Evolutionary conservation across 139 green algal species (phyloP), one percentile per base, ranked within the genome.

Genomic region (Deuterostichococcus epilithicus): DNA sequence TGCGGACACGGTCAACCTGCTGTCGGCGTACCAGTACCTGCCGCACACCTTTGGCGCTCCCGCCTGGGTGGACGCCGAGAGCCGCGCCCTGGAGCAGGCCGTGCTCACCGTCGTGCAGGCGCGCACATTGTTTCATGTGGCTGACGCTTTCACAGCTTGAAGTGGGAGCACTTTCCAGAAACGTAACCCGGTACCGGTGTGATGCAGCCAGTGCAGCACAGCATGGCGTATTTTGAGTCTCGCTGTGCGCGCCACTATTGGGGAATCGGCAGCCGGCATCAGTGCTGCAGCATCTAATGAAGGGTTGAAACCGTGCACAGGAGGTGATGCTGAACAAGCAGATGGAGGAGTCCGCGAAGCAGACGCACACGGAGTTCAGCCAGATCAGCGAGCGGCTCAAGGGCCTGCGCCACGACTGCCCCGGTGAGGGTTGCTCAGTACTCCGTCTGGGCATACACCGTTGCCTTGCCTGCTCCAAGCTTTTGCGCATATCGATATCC

Each of bases 31-130:
- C 63, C 8, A 30, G 10, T 75, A 76, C 66, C 38, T 78, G 66
- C 78, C 78, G 30, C 72, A 75, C 25, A n/a, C 35, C 34, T 82
- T 78, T 20, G 38, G 34, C 5, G 35, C 42, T 13, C 26, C 30
- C 33, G 26, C 18, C 26, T 82, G 78, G 78, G 52, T 26, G 3
- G 5, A 26, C 8, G 34, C 65, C 38, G 72, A 78, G 28, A 30
- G n/a, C 23, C 47, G 5, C 33, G 28, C 25, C 5, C 72, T 82
- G 25, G 22, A 59, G 33, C 22, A 30, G 18, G 35, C 38, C 26
- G 35, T 78, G 18, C 66, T 82, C 23, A 30, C 30, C 5, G 36
- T 73, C 20, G 66, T 76, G n/a, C 59, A 78, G 72, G 78, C 28
- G 52, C 65, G 18, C n/a, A 30, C 28, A 10, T 63, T 70, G 13